These are phyloP conservation scores for Dimocarpus longan DNA, from an alignment of 345 rosid species.

Conservation along the genomic window DNA sequence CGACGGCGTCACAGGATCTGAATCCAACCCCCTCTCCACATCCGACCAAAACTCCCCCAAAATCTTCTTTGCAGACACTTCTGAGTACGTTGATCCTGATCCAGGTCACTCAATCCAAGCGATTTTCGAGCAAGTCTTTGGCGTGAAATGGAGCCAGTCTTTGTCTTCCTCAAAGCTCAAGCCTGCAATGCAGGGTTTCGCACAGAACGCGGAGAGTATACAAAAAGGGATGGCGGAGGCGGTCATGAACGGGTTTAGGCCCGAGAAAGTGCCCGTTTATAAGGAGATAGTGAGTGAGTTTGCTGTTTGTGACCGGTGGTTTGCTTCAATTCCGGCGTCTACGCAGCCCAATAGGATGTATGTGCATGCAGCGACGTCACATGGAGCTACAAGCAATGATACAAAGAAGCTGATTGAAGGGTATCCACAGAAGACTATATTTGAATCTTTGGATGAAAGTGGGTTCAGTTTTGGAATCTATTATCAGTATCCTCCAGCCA, in stretches of 20 bases:
- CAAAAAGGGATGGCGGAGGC: slow-evolving; percentile 51
- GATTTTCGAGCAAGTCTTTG: slow-evolving; percentile 73
- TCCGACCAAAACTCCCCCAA: slow-evolving; percentile 51
- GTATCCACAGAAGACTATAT: slow-evolving; percentile 64
- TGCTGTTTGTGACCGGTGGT: slow-evolving; percentile 57
- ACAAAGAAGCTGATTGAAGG: slow-evolving; percentile 44
- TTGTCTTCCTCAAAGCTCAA: slow-evolving; percentile 17
- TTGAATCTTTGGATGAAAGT: slow-evolving; percentile 62
- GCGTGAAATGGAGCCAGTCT: slow-evolving; percentile 41
- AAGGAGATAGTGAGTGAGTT: slow-evolving; percentile 41
- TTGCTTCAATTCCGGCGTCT: slow-evolving; percentile 59
- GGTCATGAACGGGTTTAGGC: slow-evolving; percentile 58
- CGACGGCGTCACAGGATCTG: slow-evolving; percentile 67
- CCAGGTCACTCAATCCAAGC: slow-evolving; percentile 81
- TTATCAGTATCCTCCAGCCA: slow-evolving; percentile 50
- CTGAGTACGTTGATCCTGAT: slow-evolving; percentile 66
- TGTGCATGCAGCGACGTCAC: slow-evolving; percentile 64
- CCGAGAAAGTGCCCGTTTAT: slow-evolving; percentile 42
- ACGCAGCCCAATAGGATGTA: slow-evolving; percentile 64
- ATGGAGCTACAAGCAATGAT: slow-evolving; percentile 60
- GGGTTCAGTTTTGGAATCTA: slow-evolving; percentile 61
- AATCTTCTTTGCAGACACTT: slow-evolving; percentile 45
- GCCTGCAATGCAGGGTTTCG: slow-evolving; percentile 65
- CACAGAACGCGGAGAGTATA: slow-evolving; percentile 55
- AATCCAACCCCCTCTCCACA: slow-evolving; percentile 68